Base-by-base conservation (phyloP, 768 basidiomycete species). In the Filobasidium wieringae region DNA sequence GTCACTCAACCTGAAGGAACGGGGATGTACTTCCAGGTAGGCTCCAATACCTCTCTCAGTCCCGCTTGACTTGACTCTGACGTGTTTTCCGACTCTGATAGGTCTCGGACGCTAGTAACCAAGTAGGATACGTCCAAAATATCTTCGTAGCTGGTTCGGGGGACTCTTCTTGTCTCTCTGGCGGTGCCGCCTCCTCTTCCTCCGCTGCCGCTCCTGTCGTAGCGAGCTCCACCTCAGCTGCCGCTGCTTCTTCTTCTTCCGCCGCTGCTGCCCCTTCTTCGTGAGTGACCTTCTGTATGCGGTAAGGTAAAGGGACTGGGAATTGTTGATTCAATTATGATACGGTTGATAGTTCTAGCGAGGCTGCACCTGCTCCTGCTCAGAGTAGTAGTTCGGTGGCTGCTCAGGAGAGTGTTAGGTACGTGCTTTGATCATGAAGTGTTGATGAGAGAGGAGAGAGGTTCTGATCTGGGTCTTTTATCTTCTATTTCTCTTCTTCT, bases 101-200 rank as follows among this genome's bases (percentile, higher is more conserved):
- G 54, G 52, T 72, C n/a, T 67, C 61, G n/a, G 71, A 72, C 52
- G 52, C 63, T 6, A 56, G 29, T 7, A 63, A 63, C 27, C 39
- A 56, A n/a, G 65, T 64, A 12, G 67, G 64, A 17, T 72, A 72
- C 54, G 47, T 65, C 1, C 71, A 72, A 55, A 72, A 72, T 55
- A 39, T 70, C 31, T 55, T 66, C 36, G 66, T 72, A 24, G 60
- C 30, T 4, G 43, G 9, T 2, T 55, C 59, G 12, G 58, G 52
- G 17, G 68, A 69, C 51, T 19, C 34, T 29, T 59, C 53, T 26
- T 69, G 68, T 61, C 37, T 69, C 9, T 41, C 59, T 5, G 30
- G 49, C n/a, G 33, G 22, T 27, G 41, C 47, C 37, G 26, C 47
- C 22, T 12, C 29, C 39, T 51, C 55, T 29, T 56, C 55, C 30